Percentiles rank a stretch among this genome's conserved stretches.
Conservation (phyloP, 768 basidiomycete species). For the Kwoniella shandongensis region DNA sequence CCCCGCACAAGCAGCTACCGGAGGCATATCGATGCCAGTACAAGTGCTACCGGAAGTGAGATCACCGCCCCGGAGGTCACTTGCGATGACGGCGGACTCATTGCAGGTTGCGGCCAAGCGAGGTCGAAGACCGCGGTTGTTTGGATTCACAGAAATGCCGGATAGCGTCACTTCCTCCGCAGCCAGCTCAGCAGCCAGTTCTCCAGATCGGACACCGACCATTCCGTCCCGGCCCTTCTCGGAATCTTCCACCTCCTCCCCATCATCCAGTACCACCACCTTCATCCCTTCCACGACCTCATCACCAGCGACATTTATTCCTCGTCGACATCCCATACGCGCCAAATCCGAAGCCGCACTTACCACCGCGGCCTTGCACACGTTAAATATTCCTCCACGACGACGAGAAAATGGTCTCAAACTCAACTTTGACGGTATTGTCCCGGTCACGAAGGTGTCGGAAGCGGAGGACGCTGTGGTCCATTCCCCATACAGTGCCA, state of each 20-base stretch:
- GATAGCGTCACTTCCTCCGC: constrained; percentile 29
- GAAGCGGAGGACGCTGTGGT: constrained; percentile 31
- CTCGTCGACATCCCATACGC: constrained; percentile 23
- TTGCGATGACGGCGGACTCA: constrained; percentile 37
- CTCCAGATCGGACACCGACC: constrained; percentile 29
- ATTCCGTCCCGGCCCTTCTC: background rate
- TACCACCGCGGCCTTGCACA: constrained; percentile 13
- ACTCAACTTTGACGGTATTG: constrained; percentile 48
- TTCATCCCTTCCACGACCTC: constrained; percentile 8
- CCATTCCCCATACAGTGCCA: constrained; percentile 46
- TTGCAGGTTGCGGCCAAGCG: constrained; percentile 27
- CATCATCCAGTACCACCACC: constrained; percentile 3
- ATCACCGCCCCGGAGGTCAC: constrained; percentile 43
- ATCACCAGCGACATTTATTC: constrained; percentile 25
- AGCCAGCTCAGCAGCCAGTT: constrained; percentile 26
- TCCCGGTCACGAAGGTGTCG: constrained; percentile 19
- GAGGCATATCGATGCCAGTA: constrained; percentile 26
- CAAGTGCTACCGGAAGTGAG: constrained; percentile 51
- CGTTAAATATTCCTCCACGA: constrained; percentile 9
- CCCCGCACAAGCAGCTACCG: constrained; percentile 9
- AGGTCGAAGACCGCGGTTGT: constrained; percentile 44
- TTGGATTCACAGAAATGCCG: constrained; percentile 51
- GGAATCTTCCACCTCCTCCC: constrained; percentile 8
- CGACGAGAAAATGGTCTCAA: constrained; percentile 50
- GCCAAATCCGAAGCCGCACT: constrained; percentile 29